Conservation (phyloP, 192 early-diverging fungal genomes). For the Coemansia sp. region DNA sequence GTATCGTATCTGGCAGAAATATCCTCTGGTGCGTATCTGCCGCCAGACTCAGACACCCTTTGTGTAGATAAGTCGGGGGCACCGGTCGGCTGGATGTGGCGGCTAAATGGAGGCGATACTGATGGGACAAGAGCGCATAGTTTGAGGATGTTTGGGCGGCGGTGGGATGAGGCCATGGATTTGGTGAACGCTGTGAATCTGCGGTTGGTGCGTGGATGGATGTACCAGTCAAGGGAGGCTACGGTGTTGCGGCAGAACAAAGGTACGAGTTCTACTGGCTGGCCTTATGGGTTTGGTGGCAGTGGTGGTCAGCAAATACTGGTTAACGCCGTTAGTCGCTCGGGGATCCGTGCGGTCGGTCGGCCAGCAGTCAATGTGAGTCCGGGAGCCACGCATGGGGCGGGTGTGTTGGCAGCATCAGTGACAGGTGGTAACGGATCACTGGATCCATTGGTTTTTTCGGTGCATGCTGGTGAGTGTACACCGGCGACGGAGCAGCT, state of each 20-base stretch:
- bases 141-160: slow-evolving; percentile 41
- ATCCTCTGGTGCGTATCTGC: slow-evolving; percentile 35
- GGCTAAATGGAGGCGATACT: slow-evolving; percentile 24
- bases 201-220: slow-evolving; percentile 45
- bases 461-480: slow-evolving; percentile 50
- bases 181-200: slow-evolving; percentile 33
- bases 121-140: slow-evolving; percentile 32
- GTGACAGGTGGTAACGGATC: slow-evolving; percentile 24
- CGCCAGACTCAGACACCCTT: background rate
- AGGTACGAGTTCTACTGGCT: slow-evolving; percentile 4
- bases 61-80: slow-evolving; percentile 7
- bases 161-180: slow-evolving; percentile 34
- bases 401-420: background rate
- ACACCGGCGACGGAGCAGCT: slow-evolving; percentile 39
- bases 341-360: background rate
- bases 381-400: background rate
- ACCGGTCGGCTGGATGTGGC: slow-evolving; percentile 39
- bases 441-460: slow-evolving; percentile 33
- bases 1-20: slow-evolving; percentile 29
- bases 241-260: slow-evolving; percentile 6
- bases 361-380: slow-evolving; percentile 5
- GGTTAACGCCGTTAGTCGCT: background rate
- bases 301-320: slow-evolving; percentile 1
- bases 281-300: slow-evolving; percentile 3
- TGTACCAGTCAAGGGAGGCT: slow-evolving; percentile 33